These are phyloP conservation scores for Macrophomina tecta DNA, from an alignment of 2,329 filamentous ascomycete species.

Conservation along the genomic window DNA sequence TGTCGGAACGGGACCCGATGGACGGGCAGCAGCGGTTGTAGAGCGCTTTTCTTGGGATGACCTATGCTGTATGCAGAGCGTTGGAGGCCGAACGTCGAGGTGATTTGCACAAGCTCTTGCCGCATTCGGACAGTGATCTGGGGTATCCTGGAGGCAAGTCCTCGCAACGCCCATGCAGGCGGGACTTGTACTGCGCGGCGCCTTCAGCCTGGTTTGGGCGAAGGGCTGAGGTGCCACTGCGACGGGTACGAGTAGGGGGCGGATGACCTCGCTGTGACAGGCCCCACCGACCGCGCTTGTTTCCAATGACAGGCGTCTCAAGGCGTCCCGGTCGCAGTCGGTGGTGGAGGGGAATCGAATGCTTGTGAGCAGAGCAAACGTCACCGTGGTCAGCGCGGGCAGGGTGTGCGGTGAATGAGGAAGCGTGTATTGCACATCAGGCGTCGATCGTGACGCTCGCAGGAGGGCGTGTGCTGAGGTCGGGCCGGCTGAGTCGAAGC, in stretches of 20 bases:
- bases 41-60: conserved; percentile 14
- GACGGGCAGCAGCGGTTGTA: not conserved
- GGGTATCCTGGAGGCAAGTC: conserved; percentile 20
- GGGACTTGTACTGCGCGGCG: not conserved
- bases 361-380: conserved; percentile 7
- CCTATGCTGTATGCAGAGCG: not conserved
- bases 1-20: not conserved
- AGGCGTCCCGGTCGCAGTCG: conserved; percentile 2
- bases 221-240: not conserved
- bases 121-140: conserved; percentile 12
- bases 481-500: conserved; percentile 15
- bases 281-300: conserved; percentile 1
- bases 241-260: not conserved
- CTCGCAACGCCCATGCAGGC: not conserved
- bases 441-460: conserved; percentile 19
- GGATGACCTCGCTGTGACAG: conserved; percentile 1
- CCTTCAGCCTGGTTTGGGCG: conserved; percentile 1
- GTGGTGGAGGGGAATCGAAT: not conserved
- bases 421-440: conserved; percentile 23
- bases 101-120: conserved; percentile 4
- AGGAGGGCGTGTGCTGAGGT: not conserved
- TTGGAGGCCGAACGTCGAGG: not conserved
- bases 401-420: conserved; percentile 17
- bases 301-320: conserved; percentile 15
- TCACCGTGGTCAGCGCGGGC: conserved; percentile 12